Percentiles rank a stretch among this genome's conserved stretches.
Evolutionary conservation across 1,139 yeast species (phyloP).

Genomic region (Meyerozyma carpophila): DNA sequence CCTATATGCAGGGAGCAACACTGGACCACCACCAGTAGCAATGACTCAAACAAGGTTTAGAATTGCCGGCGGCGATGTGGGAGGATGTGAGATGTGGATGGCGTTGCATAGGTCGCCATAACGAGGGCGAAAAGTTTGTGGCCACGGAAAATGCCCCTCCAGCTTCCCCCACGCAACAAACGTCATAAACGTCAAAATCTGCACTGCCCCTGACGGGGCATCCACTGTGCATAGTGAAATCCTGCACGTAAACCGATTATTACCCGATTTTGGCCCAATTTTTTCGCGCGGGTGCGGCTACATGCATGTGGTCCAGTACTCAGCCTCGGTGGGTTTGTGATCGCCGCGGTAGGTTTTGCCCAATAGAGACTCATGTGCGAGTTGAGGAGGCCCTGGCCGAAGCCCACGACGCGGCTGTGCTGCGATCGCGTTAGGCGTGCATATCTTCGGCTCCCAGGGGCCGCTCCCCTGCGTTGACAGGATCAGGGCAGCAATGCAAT

Average conservation of each 20-base stretch:
- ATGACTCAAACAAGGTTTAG: background rate
- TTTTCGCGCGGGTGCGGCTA: background rate
- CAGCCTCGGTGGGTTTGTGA: background rate
- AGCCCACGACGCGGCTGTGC: too few relatives aligned
- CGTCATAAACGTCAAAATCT: background rate
- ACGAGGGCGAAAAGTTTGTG: background rate
- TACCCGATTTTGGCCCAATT: too few relatives aligned
- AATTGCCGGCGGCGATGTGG: background rate
- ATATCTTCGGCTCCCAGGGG: background rate
- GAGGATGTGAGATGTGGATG: too few relatives aligned
- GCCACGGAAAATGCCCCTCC: background rate
- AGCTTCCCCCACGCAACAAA: background rate
- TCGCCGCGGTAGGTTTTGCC: too few relatives aligned
- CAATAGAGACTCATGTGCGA: too few relatives aligned
- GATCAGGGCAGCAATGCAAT: background rate
- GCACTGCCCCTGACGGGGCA: slow-evolving; percentile 2
- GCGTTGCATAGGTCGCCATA: too few relatives aligned
- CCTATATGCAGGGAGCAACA: slow-evolving; percentile 1
- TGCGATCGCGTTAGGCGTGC: too few relatives aligned
- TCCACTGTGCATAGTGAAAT: background rate
- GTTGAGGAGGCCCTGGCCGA: too few relatives aligned
- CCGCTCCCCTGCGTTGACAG: background rate
- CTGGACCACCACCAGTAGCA: background rate
- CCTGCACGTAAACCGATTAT: background rate
- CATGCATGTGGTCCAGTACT: background rate